These are phyloP conservation scores for Hylodesmum podocarpum DNA, from an alignment of 306 rosid species.

Conservation along the genomic window DNA sequence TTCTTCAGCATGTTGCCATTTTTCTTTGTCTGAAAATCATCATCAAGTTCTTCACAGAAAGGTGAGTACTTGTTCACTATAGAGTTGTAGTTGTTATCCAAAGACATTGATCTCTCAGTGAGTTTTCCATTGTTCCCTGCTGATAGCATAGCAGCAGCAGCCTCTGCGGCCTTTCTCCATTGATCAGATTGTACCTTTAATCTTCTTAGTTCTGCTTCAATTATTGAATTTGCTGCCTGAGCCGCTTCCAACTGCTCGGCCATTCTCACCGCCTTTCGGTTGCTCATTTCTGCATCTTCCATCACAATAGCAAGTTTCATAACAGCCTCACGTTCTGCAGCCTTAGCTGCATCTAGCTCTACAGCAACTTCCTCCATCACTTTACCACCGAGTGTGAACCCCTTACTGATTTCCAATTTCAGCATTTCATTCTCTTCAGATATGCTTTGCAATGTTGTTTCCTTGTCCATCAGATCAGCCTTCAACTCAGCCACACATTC, in stretches of 20 bases:
- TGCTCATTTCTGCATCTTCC: constrained; percentile 71
- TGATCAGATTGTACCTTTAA: constrained; percentile 87
- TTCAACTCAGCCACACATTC: constrained; percentile 53
- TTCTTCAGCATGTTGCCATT: constrained; percentile 90
- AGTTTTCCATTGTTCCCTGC: constrained; percentile 68
- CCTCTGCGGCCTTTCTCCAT: constrained; percentile 99
- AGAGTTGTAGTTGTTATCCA: constrained; percentile 65
- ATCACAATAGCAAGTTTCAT: constrained; percentile 60
- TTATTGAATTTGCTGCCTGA: constrained; percentile 62
- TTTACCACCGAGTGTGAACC: constrained; percentile 36
- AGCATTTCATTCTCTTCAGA: constrained; percentile 76
- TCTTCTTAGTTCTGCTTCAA: constrained; percentile 75
- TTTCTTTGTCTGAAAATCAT: constrained; percentile 78
- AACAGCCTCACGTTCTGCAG: constrained; percentile 61
- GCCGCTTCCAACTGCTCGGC: constrained; percentile 74
- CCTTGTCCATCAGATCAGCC: constrained; percentile 74
- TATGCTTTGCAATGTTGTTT: constrained; percentile 64
- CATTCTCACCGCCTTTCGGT: constrained; percentile 53
- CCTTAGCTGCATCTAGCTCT: constrained; percentile 55
- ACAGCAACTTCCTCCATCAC: constrained; percentile 39
- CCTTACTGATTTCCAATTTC: constrained; percentile 53
- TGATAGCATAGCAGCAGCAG: constrained; percentile 85
- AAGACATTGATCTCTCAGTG: constrained; percentile 63
- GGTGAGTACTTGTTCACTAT: constrained; percentile 52
- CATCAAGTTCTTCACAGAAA: constrained; percentile 69